Evolutionary conservation across 1,284 basidiomycete species (phyloP).

Genomic region (Gymnopus androsaceus): DNA sequence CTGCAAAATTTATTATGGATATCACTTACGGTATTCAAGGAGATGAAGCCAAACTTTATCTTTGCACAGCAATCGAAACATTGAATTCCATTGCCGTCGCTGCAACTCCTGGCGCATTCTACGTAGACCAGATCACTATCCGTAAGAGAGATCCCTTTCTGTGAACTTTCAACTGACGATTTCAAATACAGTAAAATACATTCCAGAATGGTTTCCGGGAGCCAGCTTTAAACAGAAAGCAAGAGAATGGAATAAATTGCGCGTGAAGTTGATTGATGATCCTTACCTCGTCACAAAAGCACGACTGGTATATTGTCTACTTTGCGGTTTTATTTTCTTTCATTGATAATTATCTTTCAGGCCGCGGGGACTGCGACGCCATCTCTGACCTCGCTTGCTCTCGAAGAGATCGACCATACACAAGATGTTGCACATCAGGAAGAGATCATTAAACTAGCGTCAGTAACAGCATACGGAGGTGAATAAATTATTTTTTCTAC

Average conservation of each 20-base stretch:
- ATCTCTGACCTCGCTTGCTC: constrained; percentile 3
- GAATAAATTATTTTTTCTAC: not conserved
- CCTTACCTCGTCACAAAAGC: constrained; percentile 1
- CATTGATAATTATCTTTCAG: not conserved
- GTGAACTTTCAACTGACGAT: not conserved
- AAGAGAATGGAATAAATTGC: constrained; percentile 6
- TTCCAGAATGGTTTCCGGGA: constrained; percentile 13
- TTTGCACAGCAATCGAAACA: constrained; percentile 3
- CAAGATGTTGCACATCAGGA: constrained; percentile 1
- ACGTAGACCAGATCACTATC: constrained; percentile 5
- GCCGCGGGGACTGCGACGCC: not conserved
- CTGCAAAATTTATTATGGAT: constrained; percentile 11
- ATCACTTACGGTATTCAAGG: constrained; percentile 6
- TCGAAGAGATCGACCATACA: not conserved
- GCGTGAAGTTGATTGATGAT: constrained; percentile 5
- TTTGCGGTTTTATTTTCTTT: not conserved
- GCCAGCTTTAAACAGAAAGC: constrained; percentile 10
- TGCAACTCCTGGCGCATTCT: constrained; percentile 8
- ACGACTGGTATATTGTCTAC: not conserved
- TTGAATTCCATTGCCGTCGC: constrained; percentile 8
- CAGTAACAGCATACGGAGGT: constrained; percentile 12
- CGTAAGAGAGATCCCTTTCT: not conserved
- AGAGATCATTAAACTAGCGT: constrained; percentile 3
- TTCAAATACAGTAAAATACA: constrained; percentile 2
- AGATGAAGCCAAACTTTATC: constrained; percentile 1